Percentiles rank a stretch among this genome's conserved stretches.
These are phyloP conservation scores for Tolypocladium tropicale DNA, from an alignment of 2,329 filamentous ascomycete genomes.

Conservation along the genomic window DNA sequence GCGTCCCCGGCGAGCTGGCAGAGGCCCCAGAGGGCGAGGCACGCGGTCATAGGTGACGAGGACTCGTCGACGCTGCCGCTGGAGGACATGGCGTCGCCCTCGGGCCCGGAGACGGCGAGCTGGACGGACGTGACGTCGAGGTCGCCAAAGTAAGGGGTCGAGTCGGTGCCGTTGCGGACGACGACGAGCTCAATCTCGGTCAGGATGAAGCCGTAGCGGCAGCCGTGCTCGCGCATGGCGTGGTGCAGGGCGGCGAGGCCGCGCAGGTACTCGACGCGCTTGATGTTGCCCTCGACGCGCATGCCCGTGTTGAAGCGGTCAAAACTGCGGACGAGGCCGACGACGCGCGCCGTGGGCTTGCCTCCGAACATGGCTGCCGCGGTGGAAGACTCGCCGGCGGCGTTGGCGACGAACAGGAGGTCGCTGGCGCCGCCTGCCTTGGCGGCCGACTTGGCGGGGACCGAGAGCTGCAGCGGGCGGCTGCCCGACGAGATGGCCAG, in stretches of 20 bases:
- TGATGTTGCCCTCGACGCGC: constrained; percentile 74
- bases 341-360: constrained; percentile 47
- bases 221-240: constrained; percentile 87
- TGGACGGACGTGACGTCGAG: constrained; percentile 62
- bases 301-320: constrained; percentile 94
- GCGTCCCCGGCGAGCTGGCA: constrained; percentile 59
- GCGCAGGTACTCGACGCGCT: constrained; percentile 80
- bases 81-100: constrained; percentile 10
- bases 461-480: constrained; percentile 45
- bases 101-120: constrained; percentile 33
- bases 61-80: constrained; percentile 20
- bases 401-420: constrained; percentile 56
- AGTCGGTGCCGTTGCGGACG: constrained; percentile 66
- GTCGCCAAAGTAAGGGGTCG: constrained; percentile 76
- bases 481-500: constrained; percentile 67
- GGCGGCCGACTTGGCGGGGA: constrained; percentile 19
- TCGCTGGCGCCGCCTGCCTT: constrained; percentile 27
- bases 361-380: constrained; percentile 42
- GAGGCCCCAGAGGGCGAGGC: constrained; percentile 67
- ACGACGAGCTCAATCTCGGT: constrained; percentile 92
- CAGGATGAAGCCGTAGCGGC: constrained; percentile 91
- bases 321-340: constrained; percentile 84
- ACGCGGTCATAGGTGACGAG: constrained; percentile 49
- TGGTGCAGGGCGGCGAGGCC: constrained; percentile 79
- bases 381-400: constrained; percentile 43